Base-by-base conservation (phyloP, 306 rosid genomes). In the Canavalia gladiata region DNA sequence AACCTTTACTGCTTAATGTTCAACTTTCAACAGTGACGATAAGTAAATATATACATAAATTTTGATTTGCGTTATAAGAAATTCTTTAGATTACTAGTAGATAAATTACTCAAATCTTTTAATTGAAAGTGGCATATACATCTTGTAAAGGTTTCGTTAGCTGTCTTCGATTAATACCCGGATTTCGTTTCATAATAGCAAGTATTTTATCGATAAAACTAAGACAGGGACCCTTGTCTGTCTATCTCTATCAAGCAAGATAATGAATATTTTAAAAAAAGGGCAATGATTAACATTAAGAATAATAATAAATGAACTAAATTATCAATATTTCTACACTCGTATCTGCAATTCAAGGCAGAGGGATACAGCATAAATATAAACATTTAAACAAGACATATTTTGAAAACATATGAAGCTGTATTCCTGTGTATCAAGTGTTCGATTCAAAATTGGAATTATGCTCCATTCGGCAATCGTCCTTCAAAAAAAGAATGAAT, bases 401-500 rank as follows among this genome's bases (percentile, higher is more conserved):
- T 67, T 5, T 39, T 52, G 34, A 41, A 25, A 82, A 82, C 9
- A 6, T 77, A 75, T 43, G 72, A 74, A 84, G 9, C 78, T 79
- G 57, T 31, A 74, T 83, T 85, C 75, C 84, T 82, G 76, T 66
- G 78, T 76, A 81, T 66, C 64, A 39, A 78, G 50, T 52, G 56
- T 81, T 79, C 81, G 87, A 87, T 72, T 78, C 57, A 88, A 80
- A 75, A 74, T 77, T 64, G 76, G 55, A 64, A 63, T 57, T 59
- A 31, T 73, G 84, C 85, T 52, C 83, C 69, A 50, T 78, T 51
- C 54, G 81, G 84, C 79, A 81, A 68, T 72, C 43, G 46, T 52
- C 69, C 42, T 82, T 64, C 72, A 18, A 85, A 72, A 80, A 84
- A 91, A 64, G 87, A 89, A 86, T 81, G 78, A 85, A 90, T 54